Base-by-base conservation (phyloP, 768 basidiomycete species). In the Pleurotus citrinopileatus region DNA sequence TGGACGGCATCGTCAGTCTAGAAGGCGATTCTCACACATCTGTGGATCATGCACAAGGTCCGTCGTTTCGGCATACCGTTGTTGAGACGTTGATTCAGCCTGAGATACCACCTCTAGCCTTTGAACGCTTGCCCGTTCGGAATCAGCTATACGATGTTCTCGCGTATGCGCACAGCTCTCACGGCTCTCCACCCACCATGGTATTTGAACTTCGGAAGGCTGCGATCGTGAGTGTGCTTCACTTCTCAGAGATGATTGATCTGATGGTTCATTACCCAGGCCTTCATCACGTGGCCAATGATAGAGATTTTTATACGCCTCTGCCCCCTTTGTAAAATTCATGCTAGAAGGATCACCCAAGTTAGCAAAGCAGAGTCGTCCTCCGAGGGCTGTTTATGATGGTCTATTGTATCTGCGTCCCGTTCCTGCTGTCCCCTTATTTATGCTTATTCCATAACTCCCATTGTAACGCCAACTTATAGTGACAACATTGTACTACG, bases 271-370 rank as follows among this genome's bases (percentile, higher is more conserved):
- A n/a, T 34, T 53, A 45, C 27, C 28, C 59, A 88, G 86, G 78
- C 83, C 23, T 73, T 73, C 20, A 78, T 88, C 52, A 87, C 86
- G 6, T 88, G 84, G 85, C 83, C 86, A 3, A 88, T 88, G 83
- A 76, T 81, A 4, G 86, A 88, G 63, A 76, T 81, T 32, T 88
- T 87, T 66, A 71, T 76, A 36, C 77, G 76, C 27, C 66, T 86
- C 37, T 88, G 86, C 59, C 86, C 86, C 23, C 59, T 73, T 4
- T 78, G 76, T 60, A 68, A 61, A 34, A 59, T 70, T 29, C 63
- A 54, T 23, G 56, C 46, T 29, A 58, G 57, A 26, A 57, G 27
- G 26, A 20, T n/a, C 6, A n/a, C 19, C 36, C 38, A 54, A 12
- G 52, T 38, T 32, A 25, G 45, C 36, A 57, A 57, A 37, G 12